Conservation (phyloP, 768 basidiomycete genomes). For the Auricularia sp. region DNA sequence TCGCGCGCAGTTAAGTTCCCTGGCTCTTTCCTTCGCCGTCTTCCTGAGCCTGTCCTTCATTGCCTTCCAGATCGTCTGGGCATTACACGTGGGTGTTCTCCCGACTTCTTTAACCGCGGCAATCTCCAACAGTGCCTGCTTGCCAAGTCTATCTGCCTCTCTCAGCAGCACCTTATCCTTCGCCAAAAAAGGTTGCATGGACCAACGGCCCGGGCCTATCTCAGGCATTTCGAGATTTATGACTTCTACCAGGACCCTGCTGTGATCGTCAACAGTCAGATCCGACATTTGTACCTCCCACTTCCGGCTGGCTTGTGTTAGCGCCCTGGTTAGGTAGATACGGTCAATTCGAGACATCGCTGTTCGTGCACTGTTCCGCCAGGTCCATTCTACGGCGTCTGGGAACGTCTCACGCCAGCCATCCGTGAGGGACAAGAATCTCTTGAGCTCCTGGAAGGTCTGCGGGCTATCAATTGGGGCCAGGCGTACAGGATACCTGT, state of each 20-base stretch:
- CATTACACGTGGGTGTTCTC: too few species aligned
- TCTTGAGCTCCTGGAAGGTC: background rate
- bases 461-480: background rate
- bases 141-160: too few species aligned
- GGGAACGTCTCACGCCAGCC: background rate
- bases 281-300: background rate
- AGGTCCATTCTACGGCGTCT: background rate
- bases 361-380: background rate
- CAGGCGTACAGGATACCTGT: slow-evolving; percentile 10
- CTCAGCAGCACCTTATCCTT: too few species aligned
- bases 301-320: background rate
- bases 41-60: too few species aligned
- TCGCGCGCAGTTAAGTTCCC: too few species aligned
- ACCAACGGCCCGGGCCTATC: background rate
- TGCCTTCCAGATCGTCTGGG: too few species aligned
- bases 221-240: background rate
- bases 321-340: background rate
- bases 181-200: too few species aligned
- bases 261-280: background rate
- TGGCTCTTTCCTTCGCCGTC: too few species aligned
- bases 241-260: background rate
- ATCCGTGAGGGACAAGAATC: background rate
- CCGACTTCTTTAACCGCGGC: too few species aligned
- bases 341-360: background rate
- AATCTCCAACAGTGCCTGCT: too few species aligned